Base-by-base conservation (phyloP, 345 rosid species). In the Trapa incisa region DNA sequence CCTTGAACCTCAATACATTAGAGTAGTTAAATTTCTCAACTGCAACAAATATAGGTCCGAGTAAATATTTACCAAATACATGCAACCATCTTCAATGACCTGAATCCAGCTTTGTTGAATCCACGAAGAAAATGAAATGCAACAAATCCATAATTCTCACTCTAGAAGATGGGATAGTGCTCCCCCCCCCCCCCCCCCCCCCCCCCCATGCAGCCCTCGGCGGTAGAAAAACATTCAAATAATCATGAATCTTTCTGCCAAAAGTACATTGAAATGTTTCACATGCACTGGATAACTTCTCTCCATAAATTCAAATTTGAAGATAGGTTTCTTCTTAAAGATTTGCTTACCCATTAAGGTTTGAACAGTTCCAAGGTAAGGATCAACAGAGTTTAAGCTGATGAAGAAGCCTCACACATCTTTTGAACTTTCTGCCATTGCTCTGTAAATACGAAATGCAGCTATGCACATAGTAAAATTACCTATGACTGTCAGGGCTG, bases 391-490 rank as follows among this genome's bases (percentile, higher is more conserved):
- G 22, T 47, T 65, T 50, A 47, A 63, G 60, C 29, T 37, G 65
- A 17, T 33, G 5, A 2, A 38, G 45, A 67, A 76, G 45, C 68
- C 52, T 82, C 76, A 85, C 47, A 75, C 71, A 65, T 82, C 72
- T n/a, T 81, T 73, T 39, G 90, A 72, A 48, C 69, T 54, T 71
- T 93, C 76, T 52, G 78, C 80, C 36, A 78, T 58, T 22, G 79
- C 76, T 76, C 80, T 86, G 84, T 75, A 82, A 70, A 90, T 87
- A 47, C 91, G 87, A 79, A 57, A 90, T 69, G 98, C 97, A 50
- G 92, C 98, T 53, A 87, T 71, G 67, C 94, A 87, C 86, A 93
- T 74, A 33, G 97, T 90, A 33, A 81, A 45, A 67, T 90, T 90
- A 60, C 99, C 97, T 14, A 88, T 68, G n/a, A 84, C 89, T 6